A percentile compares a stretch with the other conserved stretches of the same genome.
Conservation (phyloP, 2,329 filamentous ascomycete species). For the Diplodia seriata region DNA sequence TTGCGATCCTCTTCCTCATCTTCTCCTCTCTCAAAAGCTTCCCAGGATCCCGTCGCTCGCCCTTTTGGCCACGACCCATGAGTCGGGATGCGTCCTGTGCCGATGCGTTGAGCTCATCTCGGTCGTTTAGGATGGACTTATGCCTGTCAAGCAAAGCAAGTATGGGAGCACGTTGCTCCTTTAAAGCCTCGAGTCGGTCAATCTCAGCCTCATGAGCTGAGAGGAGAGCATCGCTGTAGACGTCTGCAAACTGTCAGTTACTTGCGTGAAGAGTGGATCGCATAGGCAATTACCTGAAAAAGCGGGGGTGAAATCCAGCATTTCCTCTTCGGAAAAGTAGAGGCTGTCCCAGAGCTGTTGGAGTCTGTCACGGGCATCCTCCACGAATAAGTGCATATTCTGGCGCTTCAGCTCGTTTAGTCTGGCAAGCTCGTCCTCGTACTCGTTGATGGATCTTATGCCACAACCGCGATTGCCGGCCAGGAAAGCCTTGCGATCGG, state of each 20-base stretch:
- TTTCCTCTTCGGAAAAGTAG: constrained; percentile 97
- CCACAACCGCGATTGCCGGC: constrained; percentile 89
- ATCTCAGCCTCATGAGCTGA: constrained; percentile 96
- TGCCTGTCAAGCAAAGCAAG: constrained; percentile 84
- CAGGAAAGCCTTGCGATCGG: constrained; percentile 83
- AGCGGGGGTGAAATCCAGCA: constrained; percentile 96
- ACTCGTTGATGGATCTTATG: constrained; percentile 91
- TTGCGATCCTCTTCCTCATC: constrained; percentile 96
- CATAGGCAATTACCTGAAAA: constrained; percentile 67
- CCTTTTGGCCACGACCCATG: constrained; percentile 89
- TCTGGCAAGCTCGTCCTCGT: constrained; percentile 85
- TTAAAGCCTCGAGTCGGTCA: constrained; percentile 76
- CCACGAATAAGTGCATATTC: constrained; percentile 93
- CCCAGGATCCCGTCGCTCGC: constrained; percentile 91
- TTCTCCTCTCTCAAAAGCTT: constrained; percentile 96
- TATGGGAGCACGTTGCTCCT: constrained; percentile 85
- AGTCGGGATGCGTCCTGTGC: constrained; percentile 94
- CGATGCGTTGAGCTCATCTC: constrained; percentile 84
- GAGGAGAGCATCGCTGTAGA: constrained; percentile 93
- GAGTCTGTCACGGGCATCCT: constrained; percentile 87
- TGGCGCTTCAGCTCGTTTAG: constrained; percentile 93
- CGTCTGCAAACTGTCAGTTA: constrained; percentile 60
- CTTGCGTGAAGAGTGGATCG: not conserved
- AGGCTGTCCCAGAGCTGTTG: constrained; percentile 95
- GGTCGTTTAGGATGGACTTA: constrained; percentile 80